These are phyloP conservation scores for Moricandia moricandioides DNA, from an alignment of 345 rosid genomes.

Conservation along the genomic window DNA sequence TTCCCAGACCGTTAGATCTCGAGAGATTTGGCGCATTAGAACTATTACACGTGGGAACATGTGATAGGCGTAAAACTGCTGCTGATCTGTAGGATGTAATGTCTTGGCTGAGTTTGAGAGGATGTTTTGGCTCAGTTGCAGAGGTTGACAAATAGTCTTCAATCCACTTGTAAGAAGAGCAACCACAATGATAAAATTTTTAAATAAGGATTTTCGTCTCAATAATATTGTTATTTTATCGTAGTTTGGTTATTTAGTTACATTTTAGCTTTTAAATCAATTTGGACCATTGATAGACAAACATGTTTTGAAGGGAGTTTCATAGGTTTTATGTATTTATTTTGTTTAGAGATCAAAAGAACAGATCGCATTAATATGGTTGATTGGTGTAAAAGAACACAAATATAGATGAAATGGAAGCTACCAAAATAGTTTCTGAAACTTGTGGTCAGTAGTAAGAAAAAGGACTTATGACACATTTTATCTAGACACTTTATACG, in stretches of 20 bases:
- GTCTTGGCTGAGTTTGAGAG: conserved; percentile 23
- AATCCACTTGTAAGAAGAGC: neutral
- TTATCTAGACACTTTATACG: too few species aligned
- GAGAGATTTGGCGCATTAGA: neutral
- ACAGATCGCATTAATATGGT: neutral
- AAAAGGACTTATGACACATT: too few species aligned
- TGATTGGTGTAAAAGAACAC: neutral
- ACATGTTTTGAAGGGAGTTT: neutral
- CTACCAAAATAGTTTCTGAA: too few species aligned
- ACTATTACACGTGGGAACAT: neutral
- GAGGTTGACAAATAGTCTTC: too few species aligned
- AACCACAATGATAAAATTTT: neutral
- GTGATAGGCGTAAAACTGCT: neutral
- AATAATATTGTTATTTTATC: too few species aligned
- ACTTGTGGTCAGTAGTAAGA: too few species aligned
- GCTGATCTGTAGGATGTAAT: conserved; percentile 8
- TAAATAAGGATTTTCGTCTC: neutral
- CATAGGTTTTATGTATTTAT: neutral
- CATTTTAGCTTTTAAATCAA: neutral
- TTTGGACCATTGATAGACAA: neutral
- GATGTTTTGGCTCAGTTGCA: neutral
- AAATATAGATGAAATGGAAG: neutral
- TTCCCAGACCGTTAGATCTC: conserved; percentile 7
- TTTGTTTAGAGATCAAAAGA: neutral
- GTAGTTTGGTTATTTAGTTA: neutral